Evolutionary conservation across 1,139 yeast genomes (phyloP), one percentile per base, ranked within the genome.

Genomic region (Yamadazyma aaseri): DNA sequence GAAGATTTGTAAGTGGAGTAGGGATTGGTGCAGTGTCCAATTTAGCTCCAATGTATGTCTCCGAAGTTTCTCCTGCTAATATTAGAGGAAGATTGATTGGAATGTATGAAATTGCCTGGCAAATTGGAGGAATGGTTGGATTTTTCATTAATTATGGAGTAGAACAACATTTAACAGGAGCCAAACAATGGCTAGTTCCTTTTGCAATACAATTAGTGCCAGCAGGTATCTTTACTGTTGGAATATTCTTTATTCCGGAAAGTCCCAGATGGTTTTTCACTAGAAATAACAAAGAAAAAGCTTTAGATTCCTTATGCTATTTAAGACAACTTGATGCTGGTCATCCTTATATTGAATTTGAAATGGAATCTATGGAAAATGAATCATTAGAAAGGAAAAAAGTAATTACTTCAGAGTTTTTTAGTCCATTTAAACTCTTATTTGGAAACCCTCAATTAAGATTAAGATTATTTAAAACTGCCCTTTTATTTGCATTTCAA

Each of bases 71-170:
- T 10, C 66, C 65, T 6, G 49, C 63, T 5, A 38, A 50, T 6
- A 53, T 60, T 13, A 47, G 66, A 41, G 67, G 66, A 6, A 50
- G 60, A 39, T 56, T 76, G 26, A 73, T 75, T 16, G 76, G 75
- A 5, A 50, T 65, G 41, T 71, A 71, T 56, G 80, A 74, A 47
- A 60, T 73, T 35, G 61, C 73, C 16, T 71, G 78, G 62, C 72
- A 71, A 39, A 58, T 71, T 33, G 79, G 79, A 38, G 75, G 69
- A 18, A 53, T 71, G 36, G 61, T 65, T 36, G 75, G 71, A 38
- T 44, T 66, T 49, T 51, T 77, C 72, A 58, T 60, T 29, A 56
- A 57, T 31, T 68, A 59, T 46, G 78, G 76, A 34, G 58, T 60
- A 2, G 50, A 53, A 20, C 56, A 47, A 33, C 34, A 42, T 26